phyloP scores from a whole-genome alignment of 192 early-diverging fungal species.

The Gryganskiella cystojenkinii region DNA sequence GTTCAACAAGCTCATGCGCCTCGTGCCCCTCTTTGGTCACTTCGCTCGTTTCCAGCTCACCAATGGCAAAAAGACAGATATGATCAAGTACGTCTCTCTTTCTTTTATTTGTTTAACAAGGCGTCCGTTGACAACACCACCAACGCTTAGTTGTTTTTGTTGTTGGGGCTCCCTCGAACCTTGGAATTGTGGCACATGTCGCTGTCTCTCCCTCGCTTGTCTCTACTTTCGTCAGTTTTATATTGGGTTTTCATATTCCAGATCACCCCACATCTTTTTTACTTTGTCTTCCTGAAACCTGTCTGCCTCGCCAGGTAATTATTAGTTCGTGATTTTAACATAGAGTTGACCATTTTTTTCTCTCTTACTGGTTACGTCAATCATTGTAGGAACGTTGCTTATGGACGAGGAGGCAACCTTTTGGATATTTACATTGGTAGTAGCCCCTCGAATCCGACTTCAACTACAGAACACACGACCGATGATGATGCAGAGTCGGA shows the following conservation, averaged over 20 bases:
- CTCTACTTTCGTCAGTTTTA: too few species aligned
- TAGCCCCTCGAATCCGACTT: neutral
- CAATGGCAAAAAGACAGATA: conserved; percentile 49
- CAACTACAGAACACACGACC: neutral
- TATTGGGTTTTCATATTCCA: too few species aligned
- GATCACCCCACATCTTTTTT: too few species aligned
- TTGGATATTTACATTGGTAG: conserved; percentile 46
- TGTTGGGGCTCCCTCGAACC: too few species aligned
- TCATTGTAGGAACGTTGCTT: conserved; percentile 31
- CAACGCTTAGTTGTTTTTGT: too few species aligned
- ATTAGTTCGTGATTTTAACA: neutral
- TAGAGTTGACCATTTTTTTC: neutral
- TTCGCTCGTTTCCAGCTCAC: conserved; percentile 54
- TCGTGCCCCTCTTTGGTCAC: conserved; percentile 49
- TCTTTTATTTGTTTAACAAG: neutral
- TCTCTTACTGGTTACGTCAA: neutral
- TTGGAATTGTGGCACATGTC: too few species aligned
- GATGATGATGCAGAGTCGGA: conserved; percentile 46
- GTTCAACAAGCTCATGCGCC: conserved; percentile 44
- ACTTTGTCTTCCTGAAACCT: too few species aligned
- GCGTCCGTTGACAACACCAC: too few species aligned
- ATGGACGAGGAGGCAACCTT: conserved; percentile 36
- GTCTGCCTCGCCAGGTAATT: too few species aligned
- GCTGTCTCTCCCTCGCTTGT: too few species aligned
- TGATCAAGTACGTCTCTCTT: conserved; percentile 40